These are phyloP conservation scores for Puccinia horiana DNA, from an alignment of 1,284 basidiomycete genomes.

Conservation along the genomic window DNA sequence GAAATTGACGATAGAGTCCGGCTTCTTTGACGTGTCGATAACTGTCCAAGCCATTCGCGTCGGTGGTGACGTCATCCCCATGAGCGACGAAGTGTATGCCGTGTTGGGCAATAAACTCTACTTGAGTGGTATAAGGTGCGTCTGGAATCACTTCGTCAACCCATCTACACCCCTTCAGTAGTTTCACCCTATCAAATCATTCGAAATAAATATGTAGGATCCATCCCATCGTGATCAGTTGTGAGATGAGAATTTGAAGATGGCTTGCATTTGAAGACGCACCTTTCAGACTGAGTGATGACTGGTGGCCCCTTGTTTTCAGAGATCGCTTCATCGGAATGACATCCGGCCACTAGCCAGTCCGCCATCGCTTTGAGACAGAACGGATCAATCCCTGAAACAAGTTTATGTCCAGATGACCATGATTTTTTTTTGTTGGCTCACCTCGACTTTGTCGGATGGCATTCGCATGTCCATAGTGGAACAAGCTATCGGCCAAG, in stretches of 20 bases:
- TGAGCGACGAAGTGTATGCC: constrained; percentile 40
- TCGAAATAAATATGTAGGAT: not conserved
- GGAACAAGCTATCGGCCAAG: constrained; percentile 26
- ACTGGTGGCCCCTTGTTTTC: constrained; percentile 35
- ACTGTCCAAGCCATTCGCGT: constrained; percentile 32
- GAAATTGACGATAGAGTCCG: constrained; percentile 36
- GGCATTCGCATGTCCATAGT: constrained; percentile 46
- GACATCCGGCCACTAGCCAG: constrained; percentile 31
- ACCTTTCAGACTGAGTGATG: constrained; percentile 36
- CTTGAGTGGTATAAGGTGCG: constrained; percentile 33
- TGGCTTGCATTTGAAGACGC: not conserved
- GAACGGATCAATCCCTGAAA: not conserved
- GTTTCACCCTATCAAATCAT: constrained; percentile 1
- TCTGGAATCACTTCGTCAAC: constrained; percentile 34
- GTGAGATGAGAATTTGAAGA: not conserved
- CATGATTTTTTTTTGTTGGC: not conserved
- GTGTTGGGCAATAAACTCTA: constrained; percentile 34
- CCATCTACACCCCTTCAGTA: constrained; percentile 39
- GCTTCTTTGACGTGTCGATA: constrained; percentile 39
- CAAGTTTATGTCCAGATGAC: not conserved
- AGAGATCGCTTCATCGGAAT: constrained; percentile 34
- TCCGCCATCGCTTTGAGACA: constrained; percentile 10
- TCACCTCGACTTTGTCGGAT: constrained; percentile 42
- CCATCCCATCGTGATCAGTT: not conserved
- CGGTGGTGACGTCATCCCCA: constrained; percentile 36